Conservation (phyloP, 2,329 filamentous ascomycete genomes). For the Ceratocystis cacaofunesta region DNA sequence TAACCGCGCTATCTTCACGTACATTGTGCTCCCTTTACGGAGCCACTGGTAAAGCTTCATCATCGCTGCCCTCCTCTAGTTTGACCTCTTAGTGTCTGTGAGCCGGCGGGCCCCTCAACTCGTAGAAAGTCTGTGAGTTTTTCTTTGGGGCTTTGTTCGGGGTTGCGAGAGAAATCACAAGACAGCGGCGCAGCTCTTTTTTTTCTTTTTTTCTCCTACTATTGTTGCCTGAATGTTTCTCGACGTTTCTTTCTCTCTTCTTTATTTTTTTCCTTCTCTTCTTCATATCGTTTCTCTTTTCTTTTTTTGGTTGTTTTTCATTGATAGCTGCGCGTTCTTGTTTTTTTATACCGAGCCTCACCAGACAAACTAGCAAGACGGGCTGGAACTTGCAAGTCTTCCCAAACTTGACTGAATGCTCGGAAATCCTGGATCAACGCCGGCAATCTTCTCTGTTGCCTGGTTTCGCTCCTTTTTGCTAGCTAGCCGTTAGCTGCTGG, state of each 20-base stretch:
- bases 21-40: too few species aligned
- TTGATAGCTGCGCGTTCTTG: too few species aligned
- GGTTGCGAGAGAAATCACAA: not conserved
- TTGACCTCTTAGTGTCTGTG: not conserved
- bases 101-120: not conserved
- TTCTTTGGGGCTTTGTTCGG: not conserved
- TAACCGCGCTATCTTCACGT: too few species aligned
- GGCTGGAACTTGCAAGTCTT: not conserved
- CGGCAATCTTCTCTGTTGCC: too few species aligned
- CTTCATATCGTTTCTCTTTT: not conserved
- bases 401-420: not conserved
- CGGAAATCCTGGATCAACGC: too few species aligned
- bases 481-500: too few species aligned
- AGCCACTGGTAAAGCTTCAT: too few species aligned
- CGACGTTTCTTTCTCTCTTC: slow-evolving; percentile 2
- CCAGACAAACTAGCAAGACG: too few species aligned
- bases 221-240: not conserved
- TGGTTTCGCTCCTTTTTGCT: too few species aligned
- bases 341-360: too few species aligned
- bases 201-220: slow-evolving; percentile 1
- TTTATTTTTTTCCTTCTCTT: not conserved
- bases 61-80: too few species aligned
- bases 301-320: not conserved
- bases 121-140: not conserved
- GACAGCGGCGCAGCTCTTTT: slow-evolving; percentile 1